Evolutionary conservation across 371 early-diverging fungal genomes (phyloP), one percentile per base, ranked within the genome.

Genomic region (Entomophthora muscae): DNA sequence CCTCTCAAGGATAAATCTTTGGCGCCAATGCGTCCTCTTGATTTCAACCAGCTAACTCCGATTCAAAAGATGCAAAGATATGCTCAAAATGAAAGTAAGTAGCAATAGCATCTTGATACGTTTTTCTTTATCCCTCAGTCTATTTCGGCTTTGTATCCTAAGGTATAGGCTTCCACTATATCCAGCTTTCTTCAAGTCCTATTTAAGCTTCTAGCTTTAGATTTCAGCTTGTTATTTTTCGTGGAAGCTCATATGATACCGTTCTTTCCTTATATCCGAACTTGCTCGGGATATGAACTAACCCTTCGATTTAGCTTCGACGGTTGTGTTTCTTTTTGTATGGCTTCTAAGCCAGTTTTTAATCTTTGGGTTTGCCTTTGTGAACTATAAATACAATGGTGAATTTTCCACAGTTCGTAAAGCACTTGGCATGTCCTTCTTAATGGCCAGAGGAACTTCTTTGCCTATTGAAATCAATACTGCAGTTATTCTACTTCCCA

Each of bases 401-500:
- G 62, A 62, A 30, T 62, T 62, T 52, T 17, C 27, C 21, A 62
- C 53, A 3, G 42, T 33, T 52, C 51, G 62, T 29, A 22, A 31
- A 3, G 27, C 24, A 1, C 28, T 62, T 13, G 53, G 53, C 23
- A 26, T n/a, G 62, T 62, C 62, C 24, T 62, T 62, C 1, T 30
- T 62, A 21, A 3, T 62, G n/a, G 51, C 62, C 23, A 10, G 62
- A 53, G 62, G 22, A 22, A 27, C 52, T n/a, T 62, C 62, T 3
- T 62, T 62, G 53, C 62, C 62, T 1, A 52, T 62, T 3, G 62
- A 62, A 33, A 62, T 62, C 17, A 62, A 62, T 30, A 62, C 51
- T 3, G 62, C 62, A 5, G 17, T 90, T 31, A 78, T 91, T 28
- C 73, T 91, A 61, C 74, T 91, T 66, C 88, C 91, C 13, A 81